Evolutionary conservation across 306 rosid genomes (phyloP).

Genomic region (Coriaria nepalensis): DNA sequence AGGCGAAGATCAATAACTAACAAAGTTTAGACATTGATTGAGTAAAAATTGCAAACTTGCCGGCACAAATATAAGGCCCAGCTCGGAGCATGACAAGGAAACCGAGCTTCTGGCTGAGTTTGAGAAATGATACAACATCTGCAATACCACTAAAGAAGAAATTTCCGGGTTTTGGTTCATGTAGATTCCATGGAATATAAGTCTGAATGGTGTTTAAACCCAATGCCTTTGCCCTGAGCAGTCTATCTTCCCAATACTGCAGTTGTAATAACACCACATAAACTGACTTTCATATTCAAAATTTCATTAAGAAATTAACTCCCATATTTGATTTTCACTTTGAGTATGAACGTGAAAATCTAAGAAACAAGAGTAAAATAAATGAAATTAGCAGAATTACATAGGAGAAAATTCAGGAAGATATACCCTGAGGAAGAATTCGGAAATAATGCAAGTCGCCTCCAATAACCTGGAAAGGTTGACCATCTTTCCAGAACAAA

Average conservation of each 20-base stretch:
- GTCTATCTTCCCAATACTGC: conserved; percentile 96
- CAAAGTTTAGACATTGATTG: too few species aligned
- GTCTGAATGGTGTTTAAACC: conserved; percentile 88
- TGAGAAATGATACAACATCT: conserved; percentile 54
- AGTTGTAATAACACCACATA: conserved; percentile 10
- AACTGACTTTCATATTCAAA: background rate
- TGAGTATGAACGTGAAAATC: too few species aligned
- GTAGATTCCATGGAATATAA: conserved; percentile 92
- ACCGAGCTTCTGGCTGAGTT: conserved; percentile 66
- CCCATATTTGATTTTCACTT: too few species aligned
- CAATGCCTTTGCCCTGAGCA: conserved; percentile 81
- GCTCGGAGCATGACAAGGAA: conserved; percentile 76
- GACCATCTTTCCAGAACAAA: conserved; percentile 77
- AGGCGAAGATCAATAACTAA: too few species aligned
- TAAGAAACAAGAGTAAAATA: too few species aligned
- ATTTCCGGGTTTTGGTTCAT: conserved; percentile 63
- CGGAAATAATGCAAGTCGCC: conserved; percentile 93
- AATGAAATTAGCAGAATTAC: background rate
- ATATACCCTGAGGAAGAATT: conserved; percentile 80
- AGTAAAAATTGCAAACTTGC: conserved; percentile 17
- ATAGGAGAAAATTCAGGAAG: background rate
- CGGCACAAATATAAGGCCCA: conserved; percentile 90
- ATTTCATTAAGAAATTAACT: background rate
- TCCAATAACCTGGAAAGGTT: conserved; percentile 75
- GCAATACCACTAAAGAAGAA: conserved; percentile 68